phyloP scores from a whole-genome alignment of 164 flowering plant species.

The Buxus sempervirens region DNA sequence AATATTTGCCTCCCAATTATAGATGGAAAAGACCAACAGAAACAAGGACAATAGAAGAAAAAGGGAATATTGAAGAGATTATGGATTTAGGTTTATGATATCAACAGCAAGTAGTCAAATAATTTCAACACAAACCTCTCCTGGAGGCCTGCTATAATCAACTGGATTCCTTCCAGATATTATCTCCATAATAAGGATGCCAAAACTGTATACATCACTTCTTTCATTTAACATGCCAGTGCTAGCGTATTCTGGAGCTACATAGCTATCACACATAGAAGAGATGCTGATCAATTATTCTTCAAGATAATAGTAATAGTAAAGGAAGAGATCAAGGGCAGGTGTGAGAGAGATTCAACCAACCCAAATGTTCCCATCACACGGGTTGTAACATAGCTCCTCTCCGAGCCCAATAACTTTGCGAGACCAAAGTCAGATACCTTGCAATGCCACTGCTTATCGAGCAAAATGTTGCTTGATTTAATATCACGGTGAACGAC shows the following conservation, averaged over 20 bases:
- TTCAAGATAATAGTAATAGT: too few relatives aligned
- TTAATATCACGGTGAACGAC: slow-evolving; percentile 90
- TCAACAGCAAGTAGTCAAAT: neutral
- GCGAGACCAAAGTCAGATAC: slow-evolving; percentile 91
- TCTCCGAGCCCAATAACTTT: slow-evolving; percentile 77
- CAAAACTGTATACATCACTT: slow-evolving; percentile 88
- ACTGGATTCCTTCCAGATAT: slow-evolving; percentile 87
- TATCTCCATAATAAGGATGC: slow-evolving; percentile 84
- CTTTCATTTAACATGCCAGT: slow-evolving; percentile 89
- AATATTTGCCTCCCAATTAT: neutral
- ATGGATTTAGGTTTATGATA: neutral
- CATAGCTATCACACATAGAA: slow-evolving; percentile 52
- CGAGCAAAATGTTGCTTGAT: slow-evolving; percentile 83
- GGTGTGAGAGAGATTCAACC: slow-evolving; percentile 8
- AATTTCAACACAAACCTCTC: slow-evolving; percentile 52
- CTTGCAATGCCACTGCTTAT: slow-evolving; percentile 76
- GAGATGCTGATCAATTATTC: too few relatives aligned
- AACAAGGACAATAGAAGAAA: neutral
- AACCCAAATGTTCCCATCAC: slow-evolving; percentile 97
- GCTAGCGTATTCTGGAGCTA: slow-evolving; percentile 90
- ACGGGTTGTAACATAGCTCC: slow-evolving; percentile 80
- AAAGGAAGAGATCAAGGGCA: neutral
- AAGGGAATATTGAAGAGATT: too few relatives aligned
- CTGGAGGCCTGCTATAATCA: slow-evolving; percentile 77
- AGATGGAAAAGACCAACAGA: neutral